Base-by-base conservation (phyloP, 176 grass and related monocot genomes). In the Lolium perenne region DNA sequence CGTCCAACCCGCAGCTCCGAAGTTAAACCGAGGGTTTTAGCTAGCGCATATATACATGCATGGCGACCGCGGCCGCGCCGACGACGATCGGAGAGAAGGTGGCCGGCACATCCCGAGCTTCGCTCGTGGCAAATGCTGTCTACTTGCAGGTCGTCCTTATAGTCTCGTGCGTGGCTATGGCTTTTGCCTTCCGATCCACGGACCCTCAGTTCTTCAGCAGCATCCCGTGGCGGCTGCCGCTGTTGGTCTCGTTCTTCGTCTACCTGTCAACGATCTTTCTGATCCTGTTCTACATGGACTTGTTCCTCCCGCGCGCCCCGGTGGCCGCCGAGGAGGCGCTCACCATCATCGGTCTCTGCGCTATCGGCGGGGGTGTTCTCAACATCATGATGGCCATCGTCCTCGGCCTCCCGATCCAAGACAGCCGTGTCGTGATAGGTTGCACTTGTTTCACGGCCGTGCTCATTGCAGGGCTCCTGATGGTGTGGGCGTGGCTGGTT, bases 201-300 rank as follows among this genome's bases (percentile, higher is more conserved):
- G 11, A 23, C 38, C 40, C 58, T 16, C 41, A 13, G 3, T 80
- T 47, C 77, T 63, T 63, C 38, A 45, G 29, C 77, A 63, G 21
- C 77, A 59, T 26, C n/a, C 77, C 58, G 12, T 63, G 77, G 77
- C 58, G 57, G 77, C n/a, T 80, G 77, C n/a, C 38, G 77, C 58
- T 80, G 12, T 6, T 60, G 58, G 21, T 25, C 17, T 80, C 77
- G 38, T 43, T 47, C n/a, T 58, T 21, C 57, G 35, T 62, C 57
- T 80, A 80, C 58, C 4, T 63, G 13, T 80, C 77, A n/a, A 21
- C 26, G 77, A 0, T 60, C 40, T 18, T 23, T 13, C 7, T 45
- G n/a, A 4, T 80, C 21, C 20, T 23, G 40, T 47, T n/a, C 29
- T 63, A 46, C 58, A 23, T 63, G 11, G 58, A 47, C 38, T 10